These are phyloP conservation scores for Corymbia citriodora DNA, from an alignment of 441 rosid genomes.

Conservation along the genomic window DNA sequence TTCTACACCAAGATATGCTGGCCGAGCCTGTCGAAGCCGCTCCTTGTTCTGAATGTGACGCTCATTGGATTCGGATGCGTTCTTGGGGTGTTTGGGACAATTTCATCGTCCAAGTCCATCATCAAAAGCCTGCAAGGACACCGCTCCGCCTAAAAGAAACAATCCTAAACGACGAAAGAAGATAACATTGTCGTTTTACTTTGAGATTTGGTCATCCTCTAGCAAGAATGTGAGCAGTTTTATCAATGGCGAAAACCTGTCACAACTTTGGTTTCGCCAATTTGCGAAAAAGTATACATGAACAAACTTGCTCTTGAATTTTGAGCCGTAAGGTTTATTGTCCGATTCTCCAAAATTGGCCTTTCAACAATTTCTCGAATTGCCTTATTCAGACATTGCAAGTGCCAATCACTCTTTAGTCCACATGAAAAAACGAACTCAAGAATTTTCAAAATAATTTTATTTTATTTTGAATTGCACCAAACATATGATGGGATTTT, in stretches of 20 bases:
- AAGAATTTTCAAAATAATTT: neutral
- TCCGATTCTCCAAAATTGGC: neutral
- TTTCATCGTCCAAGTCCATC: slow-evolving; percentile 47
- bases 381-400: neutral
- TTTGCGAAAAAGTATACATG: neutral
- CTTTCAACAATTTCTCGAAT: neutral
- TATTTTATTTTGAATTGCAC: neutral
- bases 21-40: slow-evolving; percentile 29
- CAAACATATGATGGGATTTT: neutral
- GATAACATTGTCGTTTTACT: neutral
- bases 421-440: neutral
- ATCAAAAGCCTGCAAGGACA: slow-evolving; percentile 17
- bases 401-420: no score
- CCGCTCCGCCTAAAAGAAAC: neutral
- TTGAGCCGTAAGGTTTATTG: neutral
- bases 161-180: neutral
- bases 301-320: neutral
- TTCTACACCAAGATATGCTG: slow-evolving; percentile 68
- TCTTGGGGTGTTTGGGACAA: slow-evolving; percentile 48
- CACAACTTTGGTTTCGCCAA: neutral
- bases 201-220: neutral
- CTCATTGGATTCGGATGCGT: slow-evolving; percentile 43
- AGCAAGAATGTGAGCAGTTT: neutral
- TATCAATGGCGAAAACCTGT: neutral
- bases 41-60: slow-evolving; percentile 23